Evolutionary conservation across 352 stramenopile genomes (phyloP).

Genomic region (Pythium sp.): DNA sequence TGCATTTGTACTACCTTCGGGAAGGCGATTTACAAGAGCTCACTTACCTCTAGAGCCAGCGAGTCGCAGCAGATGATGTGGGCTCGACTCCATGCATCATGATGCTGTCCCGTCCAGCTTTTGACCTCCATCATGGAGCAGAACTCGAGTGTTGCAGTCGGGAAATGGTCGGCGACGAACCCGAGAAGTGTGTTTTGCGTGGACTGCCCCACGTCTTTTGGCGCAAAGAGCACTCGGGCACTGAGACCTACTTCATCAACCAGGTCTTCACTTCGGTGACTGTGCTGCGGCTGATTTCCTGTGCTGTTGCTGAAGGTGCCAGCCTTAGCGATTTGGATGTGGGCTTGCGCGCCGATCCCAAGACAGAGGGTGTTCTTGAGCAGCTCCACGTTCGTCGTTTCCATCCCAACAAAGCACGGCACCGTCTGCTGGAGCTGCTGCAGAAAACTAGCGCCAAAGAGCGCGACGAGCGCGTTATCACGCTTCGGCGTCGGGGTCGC

Average conservation of each 20-base stretch:
- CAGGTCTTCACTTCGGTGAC: neutral
- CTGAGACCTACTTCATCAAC: constrained; percentile 10
- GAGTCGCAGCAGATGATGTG: constrained; percentile 17
- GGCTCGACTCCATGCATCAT: constrained; percentile 5
- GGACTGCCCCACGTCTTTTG: neutral
- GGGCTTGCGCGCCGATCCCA: constrained; percentile 15
- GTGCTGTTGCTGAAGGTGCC: neutral
- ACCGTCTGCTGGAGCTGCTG: constrained; percentile 10
- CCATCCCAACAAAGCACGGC: constrained; percentile 16
- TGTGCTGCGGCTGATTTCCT: too few relatives aligned
- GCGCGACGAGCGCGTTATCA: constrained; percentile 6
- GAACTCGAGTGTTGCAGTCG: constrained; percentile 2
- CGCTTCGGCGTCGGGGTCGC: constrained; percentile 7
- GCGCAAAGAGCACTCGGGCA: constrained; percentile 7
- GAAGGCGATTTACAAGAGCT: neutral
- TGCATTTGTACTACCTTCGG: neutral
- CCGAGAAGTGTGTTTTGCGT: constrained; percentile 2
- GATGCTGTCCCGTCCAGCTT: neutral
- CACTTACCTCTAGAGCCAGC: constrained; percentile 8
- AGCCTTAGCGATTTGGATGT: constrained; percentile 11
- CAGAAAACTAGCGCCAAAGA: constrained; percentile 15
- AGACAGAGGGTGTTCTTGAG: constrained; percentile 26
- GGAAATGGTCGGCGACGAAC: constrained; percentile 5
- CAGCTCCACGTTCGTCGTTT: constrained; percentile 22
- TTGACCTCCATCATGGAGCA: neutral